Conservation (phyloP, 208 protist genomes). For the Acanthamoeba culbertsoni region DNA sequence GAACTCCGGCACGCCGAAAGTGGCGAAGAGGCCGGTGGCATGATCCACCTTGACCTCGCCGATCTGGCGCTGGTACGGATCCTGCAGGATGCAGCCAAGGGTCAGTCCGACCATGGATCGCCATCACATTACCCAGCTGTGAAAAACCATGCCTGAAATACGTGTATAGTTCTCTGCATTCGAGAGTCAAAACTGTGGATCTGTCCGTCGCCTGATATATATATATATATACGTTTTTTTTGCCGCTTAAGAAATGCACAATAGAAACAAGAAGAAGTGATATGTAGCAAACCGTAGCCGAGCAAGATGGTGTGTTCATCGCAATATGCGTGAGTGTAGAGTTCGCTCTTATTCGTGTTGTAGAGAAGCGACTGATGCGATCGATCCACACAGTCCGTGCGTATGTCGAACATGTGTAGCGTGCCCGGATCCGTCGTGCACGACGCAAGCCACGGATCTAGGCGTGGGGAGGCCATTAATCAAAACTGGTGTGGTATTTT, state of each 20-base stretch:
- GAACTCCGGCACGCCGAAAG: conserved; percentile 1
- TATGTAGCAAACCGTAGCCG: neutral
- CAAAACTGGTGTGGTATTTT: neutral
- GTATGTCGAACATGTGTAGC: conserved; percentile 42
- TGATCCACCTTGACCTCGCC: conserved; percentile 23
- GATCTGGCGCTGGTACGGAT: conserved; percentile 18
- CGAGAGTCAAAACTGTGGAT: neutral
- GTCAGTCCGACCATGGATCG: neutral
- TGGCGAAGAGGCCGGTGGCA: neutral
- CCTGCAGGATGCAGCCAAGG: neutral
- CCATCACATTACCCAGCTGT: too few species aligned
- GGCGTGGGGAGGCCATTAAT: neutral
- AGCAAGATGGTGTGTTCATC: conserved; percentile 27
- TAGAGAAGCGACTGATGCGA: conserved; percentile 10
- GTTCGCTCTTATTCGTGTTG: conserved; percentile 15
- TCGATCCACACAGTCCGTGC: neutral
- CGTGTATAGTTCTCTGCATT: neutral
- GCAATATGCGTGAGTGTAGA: conserved; percentile 43
- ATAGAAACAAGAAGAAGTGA: too few species aligned
- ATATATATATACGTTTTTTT: neutral
- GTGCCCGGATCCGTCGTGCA: conserved; percentile 47
- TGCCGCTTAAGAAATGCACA: neutral
- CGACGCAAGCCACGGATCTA: conserved; percentile 23
- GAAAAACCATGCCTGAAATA: neutral
- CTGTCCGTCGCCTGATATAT: neutral